A percentile compares a stretch with the other conserved stretches of the same genome.
Conservation (phyloP, 2,329 filamentous ascomycete species). For the Paramyrothecium roridum region DNA sequence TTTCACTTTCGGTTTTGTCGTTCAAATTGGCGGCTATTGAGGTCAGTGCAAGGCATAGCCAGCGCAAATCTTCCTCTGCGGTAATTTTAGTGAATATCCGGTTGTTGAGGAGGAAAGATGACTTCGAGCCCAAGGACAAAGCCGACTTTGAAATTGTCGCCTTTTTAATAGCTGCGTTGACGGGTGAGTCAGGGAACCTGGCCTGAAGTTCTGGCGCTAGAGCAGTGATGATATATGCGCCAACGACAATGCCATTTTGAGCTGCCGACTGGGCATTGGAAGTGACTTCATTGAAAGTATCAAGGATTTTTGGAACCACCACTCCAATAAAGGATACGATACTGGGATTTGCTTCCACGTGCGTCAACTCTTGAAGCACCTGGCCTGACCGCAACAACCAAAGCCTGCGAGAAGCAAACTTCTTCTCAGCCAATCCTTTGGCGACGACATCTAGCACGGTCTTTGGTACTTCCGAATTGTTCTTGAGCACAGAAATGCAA, state of each 20-base stretch:
- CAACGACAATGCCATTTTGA: constrained; percentile 79
- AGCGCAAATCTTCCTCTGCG: constrained; percentile 71
- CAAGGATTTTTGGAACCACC: constrained; percentile 53
- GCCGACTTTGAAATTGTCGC: constrained; percentile 62
- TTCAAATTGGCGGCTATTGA: constrained; percentile 55
- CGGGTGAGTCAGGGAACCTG: constrained; percentile 50
- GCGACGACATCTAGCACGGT: constrained; percentile 65
- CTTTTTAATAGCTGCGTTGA: constrained; percentile 47
- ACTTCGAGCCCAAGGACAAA: constrained; percentile 71
- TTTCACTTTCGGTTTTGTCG: constrained; percentile 41
- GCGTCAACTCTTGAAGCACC: constrained; percentile 57
- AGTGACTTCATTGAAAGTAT: constrained; percentile 73
- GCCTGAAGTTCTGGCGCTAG: constrained; percentile 55
- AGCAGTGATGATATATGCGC: constrained; percentile 71
- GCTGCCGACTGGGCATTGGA: constrained; percentile 75
- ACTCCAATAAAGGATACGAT: constrained; percentile 50
- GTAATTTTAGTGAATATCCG: constrained; percentile 80
- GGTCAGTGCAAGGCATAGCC: constrained; percentile 70
- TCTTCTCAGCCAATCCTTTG: constrained; percentile 87
- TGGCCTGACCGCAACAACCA: constrained; percentile 78
- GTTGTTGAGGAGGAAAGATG: constrained; percentile 81
- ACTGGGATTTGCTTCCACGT: constrained; percentile 43
- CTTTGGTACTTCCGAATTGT: constrained; percentile 60
- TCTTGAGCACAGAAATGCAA: constrained; percentile 58
- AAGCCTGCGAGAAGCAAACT: constrained; percentile 68